These are phyloP conservation scores for Auriscalpium microsporum DNA, from an alignment of 768 basidiomycete species.

Conservation along the genomic window DNA sequence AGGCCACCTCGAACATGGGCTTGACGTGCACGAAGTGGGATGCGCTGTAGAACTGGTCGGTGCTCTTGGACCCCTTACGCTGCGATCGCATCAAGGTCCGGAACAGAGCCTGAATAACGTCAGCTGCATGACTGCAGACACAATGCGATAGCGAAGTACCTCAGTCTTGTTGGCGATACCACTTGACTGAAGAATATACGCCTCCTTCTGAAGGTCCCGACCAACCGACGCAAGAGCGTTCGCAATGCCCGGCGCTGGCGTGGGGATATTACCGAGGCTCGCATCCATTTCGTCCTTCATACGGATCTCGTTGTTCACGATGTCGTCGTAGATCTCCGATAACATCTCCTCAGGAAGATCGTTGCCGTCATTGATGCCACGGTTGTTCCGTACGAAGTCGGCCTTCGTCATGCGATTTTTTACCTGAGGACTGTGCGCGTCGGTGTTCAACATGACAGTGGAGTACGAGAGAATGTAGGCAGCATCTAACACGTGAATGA, in stretches of 20 bases:
- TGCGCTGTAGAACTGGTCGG: slow-evolving; percentile 92
- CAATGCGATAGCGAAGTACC: slow-evolving; percentile 30
- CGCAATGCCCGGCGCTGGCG: slow-evolving; percentile 63
- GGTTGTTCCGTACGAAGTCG: slow-evolving; percentile 92
- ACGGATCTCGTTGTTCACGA: slow-evolving; percentile 84
- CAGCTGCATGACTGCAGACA: no score
- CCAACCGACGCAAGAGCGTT: slow-evolving; percentile 84
- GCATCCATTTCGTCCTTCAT: slow-evolving; percentile 97
- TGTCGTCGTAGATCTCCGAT: slow-evolving; percentile 79
- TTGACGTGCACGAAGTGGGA: slow-evolving; percentile 94
- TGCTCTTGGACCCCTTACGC: slow-evolving; percentile 66
- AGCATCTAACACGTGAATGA: slow-evolving; percentile 47
- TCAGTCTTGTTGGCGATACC: slow-evolving; percentile 97
- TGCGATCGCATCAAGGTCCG: slow-evolving; percentile 88
- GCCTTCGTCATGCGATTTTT: slow-evolving; percentile 90
- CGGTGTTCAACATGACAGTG: slow-evolving; percentile 93
- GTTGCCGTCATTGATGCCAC: slow-evolving; percentile 87
- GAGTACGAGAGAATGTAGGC: slow-evolving; percentile 95
- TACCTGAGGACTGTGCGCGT: slow-evolving; percentile 90
- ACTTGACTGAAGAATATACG: slow-evolving; percentile 90
- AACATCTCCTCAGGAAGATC: slow-evolving; percentile 86
- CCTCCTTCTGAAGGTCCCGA: slow-evolving; percentile 90
- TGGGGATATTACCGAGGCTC: slow-evolving; percentile 28
- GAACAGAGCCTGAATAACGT: slow-evolving; percentile 64
- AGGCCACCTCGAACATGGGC: slow-evolving; percentile 99